A percentile compares a stretch with the other conserved stretches of the same genome.
phyloP scores from a whole-genome alignment of 1,284 basidiomycete species.

The Omphalotus olearius region DNA sequence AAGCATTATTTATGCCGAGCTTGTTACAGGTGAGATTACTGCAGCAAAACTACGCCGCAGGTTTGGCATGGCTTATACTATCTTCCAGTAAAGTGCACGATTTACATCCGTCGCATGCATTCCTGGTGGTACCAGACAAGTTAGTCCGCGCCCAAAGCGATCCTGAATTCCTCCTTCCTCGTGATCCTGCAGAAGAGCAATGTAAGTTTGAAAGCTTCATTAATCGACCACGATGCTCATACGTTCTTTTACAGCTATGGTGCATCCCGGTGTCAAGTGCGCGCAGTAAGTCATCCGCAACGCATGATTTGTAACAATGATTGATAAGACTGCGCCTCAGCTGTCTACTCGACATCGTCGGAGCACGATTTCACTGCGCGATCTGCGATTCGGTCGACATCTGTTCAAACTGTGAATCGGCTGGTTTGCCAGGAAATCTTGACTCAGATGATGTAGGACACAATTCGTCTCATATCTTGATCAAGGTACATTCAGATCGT shows the following conservation, averaged over 20 bases:
- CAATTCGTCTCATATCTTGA: slow-evolving; percentile 82
- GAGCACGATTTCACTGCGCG: slow-evolving; percentile 87
- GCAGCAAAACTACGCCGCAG: no score
- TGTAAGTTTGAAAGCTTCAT: slow-evolving; percentile 38
- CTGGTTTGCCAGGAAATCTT: slow-evolving; percentile 75
- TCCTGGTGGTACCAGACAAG: slow-evolving; percentile 74
- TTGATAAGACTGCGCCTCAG: slow-evolving; percentile 34
- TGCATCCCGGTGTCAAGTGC: slow-evolving; percentile 69
- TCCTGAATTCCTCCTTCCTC: slow-evolving; percentile 30
- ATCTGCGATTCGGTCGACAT: slow-evolving; percentile 82
- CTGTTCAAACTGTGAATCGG: slow-evolving; percentile 86
- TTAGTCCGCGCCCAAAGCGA: slow-evolving; percentile 37
- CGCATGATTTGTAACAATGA: no score
- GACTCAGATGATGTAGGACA: slow-evolving; percentile 74
- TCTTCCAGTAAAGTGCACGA: slow-evolving; percentile 72
- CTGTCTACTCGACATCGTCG: slow-evolving; percentile 84
- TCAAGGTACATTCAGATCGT: slow-evolving; percentile 61
- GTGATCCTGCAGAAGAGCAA: slow-evolving; percentile 49
- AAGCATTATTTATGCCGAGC: slow-evolving; percentile 79
- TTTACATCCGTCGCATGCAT: slow-evolving; percentile 83
- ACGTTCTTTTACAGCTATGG: slow-evolving; percentile 46
- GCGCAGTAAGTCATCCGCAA: slow-evolving; percentile 58
- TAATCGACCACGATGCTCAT: neutral
- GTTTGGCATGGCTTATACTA: neutral
- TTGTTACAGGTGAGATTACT: slow-evolving; percentile 60